Percentiles rank a stretch among this genome's conserved stretches.
These are phyloP conservation scores for Candida sp. DNA, from an alignment of 1,139 yeast genomes.

Conservation along the genomic window DNA sequence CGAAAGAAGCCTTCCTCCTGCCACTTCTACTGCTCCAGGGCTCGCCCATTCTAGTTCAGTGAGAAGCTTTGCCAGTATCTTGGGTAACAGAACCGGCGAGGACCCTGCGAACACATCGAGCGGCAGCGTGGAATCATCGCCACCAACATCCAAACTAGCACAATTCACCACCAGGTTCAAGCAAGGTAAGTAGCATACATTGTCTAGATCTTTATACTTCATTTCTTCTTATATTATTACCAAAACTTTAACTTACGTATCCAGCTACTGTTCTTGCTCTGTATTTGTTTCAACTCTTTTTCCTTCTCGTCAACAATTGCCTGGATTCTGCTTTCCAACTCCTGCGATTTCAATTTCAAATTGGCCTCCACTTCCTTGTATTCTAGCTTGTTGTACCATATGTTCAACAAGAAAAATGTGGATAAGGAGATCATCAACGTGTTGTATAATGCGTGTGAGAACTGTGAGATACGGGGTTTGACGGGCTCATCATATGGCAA, in stretches of 20 bases:
- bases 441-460: conserved; percentile 42
- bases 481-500: conserved; percentile 7
- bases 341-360: conserved; percentile 25
- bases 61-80: conserved; percentile 8
- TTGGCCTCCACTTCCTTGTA: conserved; percentile 30
- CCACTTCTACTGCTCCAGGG: not conserved
- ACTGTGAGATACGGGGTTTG: conserved; percentile 42
- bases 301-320: conserved; percentile 32
- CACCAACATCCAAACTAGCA: conserved; percentile 45
- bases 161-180: conserved; percentile 42
- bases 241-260: conserved; percentile 29
- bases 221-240: conserved; percentile 13
- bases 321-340: conserved; percentile 36
- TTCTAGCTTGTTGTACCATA: conserved; percentile 37
- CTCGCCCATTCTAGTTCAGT: conserved; percentile 10
- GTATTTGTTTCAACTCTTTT: conserved; percentile 16
- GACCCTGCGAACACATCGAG: conserved; percentile 21
- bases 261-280: conserved; percentile 10
- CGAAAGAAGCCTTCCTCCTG: conserved; percentile 1
- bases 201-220: conserved; percentile 2
- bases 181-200: conserved; percentile 7
- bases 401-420: conserved; percentile 40
- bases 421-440: conserved; percentile 46
- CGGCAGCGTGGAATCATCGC: conserved; percentile 30
- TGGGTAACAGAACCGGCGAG: conserved; percentile 6